Percentiles rank a stretch among this genome's conserved stretches.
phyloP scores from a whole-genome alignment of 805 yeast species.

The Hermanozyma aechmeae region DNA sequence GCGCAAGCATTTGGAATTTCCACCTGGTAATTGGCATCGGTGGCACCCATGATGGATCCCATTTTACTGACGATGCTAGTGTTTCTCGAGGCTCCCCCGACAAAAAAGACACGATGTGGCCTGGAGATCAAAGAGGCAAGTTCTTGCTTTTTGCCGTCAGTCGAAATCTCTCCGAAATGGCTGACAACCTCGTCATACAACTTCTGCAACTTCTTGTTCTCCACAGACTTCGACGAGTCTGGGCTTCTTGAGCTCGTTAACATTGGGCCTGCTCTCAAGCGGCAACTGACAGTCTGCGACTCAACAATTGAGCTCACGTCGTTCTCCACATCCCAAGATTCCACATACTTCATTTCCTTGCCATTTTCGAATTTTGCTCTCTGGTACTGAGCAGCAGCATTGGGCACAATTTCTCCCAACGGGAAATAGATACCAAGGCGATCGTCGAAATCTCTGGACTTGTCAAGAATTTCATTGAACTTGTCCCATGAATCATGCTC shows the following conservation, averaged over 20 bases:
- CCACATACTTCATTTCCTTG: conserved; percentile 15
- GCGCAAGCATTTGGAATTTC: conserved; percentile 89
- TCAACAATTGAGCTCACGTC: conserved; percentile 78
- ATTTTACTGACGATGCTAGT: conserved; percentile 56
- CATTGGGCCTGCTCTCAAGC: conserved; percentile 74
- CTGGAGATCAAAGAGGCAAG: conserved; percentile 34
- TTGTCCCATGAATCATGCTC: conserved; percentile 43
- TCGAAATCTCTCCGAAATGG: conserved; percentile 33
- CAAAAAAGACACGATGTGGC: conserved; percentile 69
- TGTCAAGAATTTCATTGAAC: conserved; percentile 47
- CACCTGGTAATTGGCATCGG: conserved; percentile 55
- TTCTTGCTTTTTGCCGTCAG: conserved; percentile 43
- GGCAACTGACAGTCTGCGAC: conserved; percentile 78
- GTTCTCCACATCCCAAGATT: conserved; percentile 38
- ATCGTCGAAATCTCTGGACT: conserved; percentile 23
- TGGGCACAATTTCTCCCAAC: conserved; percentile 85
- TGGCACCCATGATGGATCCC: conserved; percentile 62
- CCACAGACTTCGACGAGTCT: conserved; percentile 4
- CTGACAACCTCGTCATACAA: conserved; percentile 17
- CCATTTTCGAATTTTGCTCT: conserved; percentile 34
- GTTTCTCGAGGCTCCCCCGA: conserved; percentile 83
- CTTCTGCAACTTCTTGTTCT: conserved; percentile 3
- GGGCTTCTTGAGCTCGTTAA: conserved; percentile 27
- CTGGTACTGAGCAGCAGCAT: conserved; percentile 54
- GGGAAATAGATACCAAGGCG: conserved; percentile 79